A percentile compares a stretch with the other conserved stretches of the same genome.
These are phyloP conservation scores for Candida berthetii DNA, from an alignment of 805 yeast species.

Conservation along the genomic window DNA sequence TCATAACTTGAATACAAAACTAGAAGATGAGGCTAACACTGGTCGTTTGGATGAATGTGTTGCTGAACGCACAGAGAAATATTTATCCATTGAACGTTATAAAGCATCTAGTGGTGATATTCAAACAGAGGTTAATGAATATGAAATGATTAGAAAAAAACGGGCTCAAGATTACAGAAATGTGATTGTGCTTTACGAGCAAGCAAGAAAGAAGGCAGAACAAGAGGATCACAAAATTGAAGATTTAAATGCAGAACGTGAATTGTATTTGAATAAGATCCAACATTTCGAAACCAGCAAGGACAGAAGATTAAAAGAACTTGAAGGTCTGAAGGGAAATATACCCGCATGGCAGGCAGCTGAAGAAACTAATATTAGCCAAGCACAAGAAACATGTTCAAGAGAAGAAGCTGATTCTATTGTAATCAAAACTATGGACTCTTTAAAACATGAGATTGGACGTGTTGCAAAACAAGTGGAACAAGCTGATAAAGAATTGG, in stretches of 20 bases:
- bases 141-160: slow-evolving; percentile 13
- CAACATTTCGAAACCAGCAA: slow-evolving; percentile 12
- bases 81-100: slow-evolving; percentile 2
- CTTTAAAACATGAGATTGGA: slow-evolving; percentile 42
- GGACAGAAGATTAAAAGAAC: slow-evolving; percentile 11
- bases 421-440: slow-evolving; percentile 36
- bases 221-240: slow-evolving; percentile 2
- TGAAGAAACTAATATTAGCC: slow-evolving; percentile 7
- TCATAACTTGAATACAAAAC: slow-evolving; percentile 22
- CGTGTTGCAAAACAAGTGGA: slow-evolving; percentile 39
- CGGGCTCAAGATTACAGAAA: slow-evolving; percentile 13
- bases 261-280: slow-evolving; percentile 7
- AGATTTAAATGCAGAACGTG: slow-evolving; percentile 7
- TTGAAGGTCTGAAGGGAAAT: slow-evolving; percentile 12
- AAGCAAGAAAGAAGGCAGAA: slow-evolving; percentile 16
- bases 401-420: slow-evolving; percentile 37
- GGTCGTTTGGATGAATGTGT: slow-evolving; percentile 13
- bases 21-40: slow-evolving; percentile 39
- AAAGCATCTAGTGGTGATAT: slow-evolving; percentile 20
- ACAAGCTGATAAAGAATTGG: slow-evolving; percentile 46
- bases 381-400: slow-evolving; percentile 38
- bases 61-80: not conserved
- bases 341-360: slow-evolving; percentile 13
- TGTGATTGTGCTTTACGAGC: slow-evolving; percentile 9
- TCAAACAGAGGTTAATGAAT: slow-evolving; percentile 12